Evolutionary conservation across 78 protist genomes (phyloP).

Genomic region (Guillardia theta): DNA sequence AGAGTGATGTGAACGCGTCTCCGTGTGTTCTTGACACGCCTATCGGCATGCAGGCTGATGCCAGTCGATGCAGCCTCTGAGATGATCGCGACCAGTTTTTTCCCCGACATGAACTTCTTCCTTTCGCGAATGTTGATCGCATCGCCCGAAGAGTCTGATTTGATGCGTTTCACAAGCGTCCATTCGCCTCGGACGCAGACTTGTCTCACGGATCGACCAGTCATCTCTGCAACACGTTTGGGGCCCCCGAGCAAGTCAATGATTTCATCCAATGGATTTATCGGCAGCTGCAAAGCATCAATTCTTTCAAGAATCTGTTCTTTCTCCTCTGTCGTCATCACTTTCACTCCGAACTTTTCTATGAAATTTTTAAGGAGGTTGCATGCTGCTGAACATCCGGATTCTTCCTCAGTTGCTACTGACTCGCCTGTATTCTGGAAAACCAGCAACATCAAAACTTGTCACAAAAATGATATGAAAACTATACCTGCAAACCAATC

Average conservation of each 20-base stretch:
- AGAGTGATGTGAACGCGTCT: slow-evolving; percentile 50
- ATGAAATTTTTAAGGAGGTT: background rate
- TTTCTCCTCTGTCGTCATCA: background rate
- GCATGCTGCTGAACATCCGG: background rate
- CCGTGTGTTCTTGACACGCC: slow-evolving; percentile 6
- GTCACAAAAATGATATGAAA: too few relatives aligned
- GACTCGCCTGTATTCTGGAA: background rate
- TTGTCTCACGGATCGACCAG: background rate
- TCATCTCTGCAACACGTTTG: background rate
- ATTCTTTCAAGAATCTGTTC: background rate
- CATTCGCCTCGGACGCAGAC: background rate
- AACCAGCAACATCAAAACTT: too few relatives aligned
- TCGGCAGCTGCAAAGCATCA: background rate
- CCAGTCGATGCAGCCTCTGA: slow-evolving; percentile 56
- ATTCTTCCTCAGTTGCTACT: background rate
- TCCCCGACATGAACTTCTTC: background rate
- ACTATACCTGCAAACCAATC: background rate
- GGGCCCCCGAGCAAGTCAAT: slow-evolving; percentile 19
- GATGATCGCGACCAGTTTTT: slow-evolving; percentile 54
- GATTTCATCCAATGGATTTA: slow-evolving; percentile 30
- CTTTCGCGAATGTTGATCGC: background rate
- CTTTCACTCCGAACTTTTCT: background rate
- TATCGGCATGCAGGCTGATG: slow-evolving; percentile 44
- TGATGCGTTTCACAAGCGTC: background rate
- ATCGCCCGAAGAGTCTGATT: background rate